Percentiles rank a stretch among this genome's conserved stretches.
These are phyloP conservation scores for Lathyrus sativus DNA, from an alignment of 306 rosid species.

Conservation along the genomic window DNA sequence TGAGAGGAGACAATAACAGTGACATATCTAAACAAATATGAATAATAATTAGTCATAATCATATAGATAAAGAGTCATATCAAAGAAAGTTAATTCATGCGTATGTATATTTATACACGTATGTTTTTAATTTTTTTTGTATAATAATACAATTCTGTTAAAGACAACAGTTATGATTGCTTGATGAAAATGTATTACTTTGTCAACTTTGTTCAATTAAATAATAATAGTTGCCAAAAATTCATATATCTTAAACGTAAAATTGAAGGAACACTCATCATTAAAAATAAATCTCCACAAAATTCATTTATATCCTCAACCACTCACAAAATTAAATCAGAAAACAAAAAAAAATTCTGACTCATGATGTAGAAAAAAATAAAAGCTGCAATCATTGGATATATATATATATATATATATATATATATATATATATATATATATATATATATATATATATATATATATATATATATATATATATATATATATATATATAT, in stretches of 20 bases:
- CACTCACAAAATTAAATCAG: background rate
- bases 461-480: too few relatives aligned
- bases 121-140: background rate
- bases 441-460: too few relatives aligned
- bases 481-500: too few relatives aligned
- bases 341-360: background rate
- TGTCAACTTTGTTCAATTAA: conserved; percentile 43
- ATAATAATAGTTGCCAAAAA: conserved; percentile 27
- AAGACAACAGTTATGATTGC: conserved; percentile 41
- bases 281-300: conserved; percentile 1
- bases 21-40: conserved; percentile 3
- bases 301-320: background rate
- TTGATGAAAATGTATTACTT: conserved; percentile 41
- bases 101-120: conserved; percentile 19
- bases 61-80: conserved; percentile 40
- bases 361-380: conserved; percentile 3
- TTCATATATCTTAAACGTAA: conserved; percentile 4
- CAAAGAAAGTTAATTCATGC: conserved; percentile 36
- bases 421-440: too few relatives aligned
- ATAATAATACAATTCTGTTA: background rate
- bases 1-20: conserved; percentile 22
- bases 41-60: conserved; percentile 44
- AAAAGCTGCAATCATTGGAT: background rate
- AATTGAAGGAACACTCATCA: conserved; percentile 15
- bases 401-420: too few relatives aligned